Base-by-base conservation (phyloP, 208 protist species). In the Wallacemonas sp. region DNA sequence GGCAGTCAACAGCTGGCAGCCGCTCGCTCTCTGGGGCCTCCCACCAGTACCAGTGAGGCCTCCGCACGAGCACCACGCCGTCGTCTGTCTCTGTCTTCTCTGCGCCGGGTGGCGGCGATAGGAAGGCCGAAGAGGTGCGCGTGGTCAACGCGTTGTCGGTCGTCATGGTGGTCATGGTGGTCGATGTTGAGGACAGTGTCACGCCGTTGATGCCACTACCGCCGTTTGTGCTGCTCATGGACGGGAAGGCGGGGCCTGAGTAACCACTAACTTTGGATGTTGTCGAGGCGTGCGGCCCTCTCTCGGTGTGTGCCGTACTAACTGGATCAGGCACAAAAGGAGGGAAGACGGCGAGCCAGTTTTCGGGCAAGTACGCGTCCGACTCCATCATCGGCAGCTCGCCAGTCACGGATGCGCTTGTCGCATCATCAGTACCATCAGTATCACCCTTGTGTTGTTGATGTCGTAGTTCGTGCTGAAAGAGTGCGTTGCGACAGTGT, bases 21-120 rank as follows among this genome's bases (percentile, higher is more conserved):
- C 52, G 52, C 36, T 58, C 52, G n/a, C 29, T 58, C 26, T 26
- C 19, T n/a, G 52, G 52, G 14, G 52, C 52, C 32, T 58, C 52
- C 52, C 52, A 58, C 57, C 57, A 63, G 57, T 30, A 63, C 57
- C 57, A 63, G 16, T 48, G 57, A 5, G 57, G 57, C 26, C 57
- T 32, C 23, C 41, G 39, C 57, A 63, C 57, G 38, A 63, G 57
- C 11, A 24, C 23, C 4, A 63, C 23, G 11, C 24, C n/a, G n/a
- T n/a, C n/a, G n/a, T n/a, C n/a, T n/a, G n/a, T n/a, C n/a, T n/a
- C n/a, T n/a, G n/a, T n/a, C n/a, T n/a, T n/a, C n/a, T n/a, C n/a
- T n/a, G n/a, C n/a, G n/a, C n/a, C n/a, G n/a, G n/a, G n/a, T n/a
- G n/a, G n/a, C n/a, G n/a, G n/a, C n/a, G n/a, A n/a, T n/a, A n/a